These are phyloP conservation scores for Ogataea minuta DNA, from an alignment of 805 yeast species.

Conservation along the genomic window DNA sequence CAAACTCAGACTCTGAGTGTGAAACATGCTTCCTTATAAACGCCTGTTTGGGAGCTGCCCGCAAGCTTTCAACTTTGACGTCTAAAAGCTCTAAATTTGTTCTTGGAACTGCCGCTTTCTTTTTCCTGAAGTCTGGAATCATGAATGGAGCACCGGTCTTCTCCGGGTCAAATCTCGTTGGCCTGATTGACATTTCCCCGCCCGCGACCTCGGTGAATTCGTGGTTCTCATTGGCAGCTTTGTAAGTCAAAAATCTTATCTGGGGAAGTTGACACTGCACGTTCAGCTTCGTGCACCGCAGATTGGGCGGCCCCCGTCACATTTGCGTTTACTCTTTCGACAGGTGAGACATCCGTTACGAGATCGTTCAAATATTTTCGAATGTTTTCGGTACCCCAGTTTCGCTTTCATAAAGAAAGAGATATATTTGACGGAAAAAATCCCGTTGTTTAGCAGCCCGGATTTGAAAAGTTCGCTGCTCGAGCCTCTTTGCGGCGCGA, in stretches of 20 bases:
- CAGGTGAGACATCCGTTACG: conserved; percentile 15
- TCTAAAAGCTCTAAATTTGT: not conserved
- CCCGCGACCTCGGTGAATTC: not conserved
- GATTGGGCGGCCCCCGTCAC: conserved; percentile 13
- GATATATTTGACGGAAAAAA: too few species aligned
- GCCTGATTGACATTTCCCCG: too few species aligned
- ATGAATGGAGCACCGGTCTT: not conserved
- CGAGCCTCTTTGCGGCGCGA: too few species aligned
- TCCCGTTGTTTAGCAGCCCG: not conserved
- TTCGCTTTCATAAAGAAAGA: not conserved
- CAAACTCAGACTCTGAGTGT: conserved; percentile 3
- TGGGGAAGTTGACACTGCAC: conserved; percentile 9
- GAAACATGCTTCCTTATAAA: conserved; percentile 3
- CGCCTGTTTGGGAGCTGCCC: conserved; percentile 2
- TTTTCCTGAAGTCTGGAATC: too few species aligned
- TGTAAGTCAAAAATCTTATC: conserved; percentile 10
- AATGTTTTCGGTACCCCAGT: conserved; percentile 5
- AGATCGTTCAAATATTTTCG: conserved; percentile 10
- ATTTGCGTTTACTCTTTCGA: conserved; percentile 12
- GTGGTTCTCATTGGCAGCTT: not conserved
- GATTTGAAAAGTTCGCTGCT: not conserved
- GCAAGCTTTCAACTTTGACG: conserved; percentile 2
- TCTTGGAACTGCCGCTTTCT: not conserved
- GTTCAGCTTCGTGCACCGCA: conserved; percentile 9
- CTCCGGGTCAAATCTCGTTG: not conserved